Evolutionary conservation across 2,329 filamentous ascomycete genomes (phyloP), one percentile per base, ranked within the genome.

Genomic region (Fusarium piperis): DNA sequence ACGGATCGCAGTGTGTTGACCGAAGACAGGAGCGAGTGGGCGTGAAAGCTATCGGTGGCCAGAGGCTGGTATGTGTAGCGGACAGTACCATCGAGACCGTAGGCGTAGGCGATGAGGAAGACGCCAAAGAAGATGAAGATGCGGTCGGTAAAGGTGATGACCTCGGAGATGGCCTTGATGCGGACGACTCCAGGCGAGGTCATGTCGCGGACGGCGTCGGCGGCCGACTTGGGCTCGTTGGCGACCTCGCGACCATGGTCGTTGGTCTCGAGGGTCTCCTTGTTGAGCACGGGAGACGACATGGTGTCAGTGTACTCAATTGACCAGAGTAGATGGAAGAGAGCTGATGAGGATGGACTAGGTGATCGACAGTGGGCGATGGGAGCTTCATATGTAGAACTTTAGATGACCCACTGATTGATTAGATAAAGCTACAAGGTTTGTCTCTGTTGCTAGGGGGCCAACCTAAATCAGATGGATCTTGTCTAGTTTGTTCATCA

Each of bases 51-150:
- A 1, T 84, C 81, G 0, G 88, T 88, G 1, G 89, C 90, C 46
- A 82, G 79, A 4, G 89, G 83, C 82, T 89, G 88, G 76, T 88
- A 90, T 8, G 84, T 83, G 68, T 84, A 86, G 15, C 89, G 85
- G 46, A 91, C 82, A 1, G 83, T 87, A 26, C 87, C 87, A 69
- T 91, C 89, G 23, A 91, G 82, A 2, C 88, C 87, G 76, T 92
- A 92, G 35, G 85, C 88, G 77, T 91, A 92, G 12, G 89, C 87
- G 59, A 92, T 81, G 33, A 92, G 77, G 77, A 92, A 92, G 69
- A 92, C 83, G 26, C 89, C 84, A 11, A 87, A 74, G 79, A 92
- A 91, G 77, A 92, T 85, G 67, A 84, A 82, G 65, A 88, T 70
- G 32, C 88, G 87, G 76, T 91, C 88, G 15, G 72, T 65, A 5